Conservation (phyloP, 2,329 filamentous ascomycete genomes). For the Epichloe aotearoae region DNA sequence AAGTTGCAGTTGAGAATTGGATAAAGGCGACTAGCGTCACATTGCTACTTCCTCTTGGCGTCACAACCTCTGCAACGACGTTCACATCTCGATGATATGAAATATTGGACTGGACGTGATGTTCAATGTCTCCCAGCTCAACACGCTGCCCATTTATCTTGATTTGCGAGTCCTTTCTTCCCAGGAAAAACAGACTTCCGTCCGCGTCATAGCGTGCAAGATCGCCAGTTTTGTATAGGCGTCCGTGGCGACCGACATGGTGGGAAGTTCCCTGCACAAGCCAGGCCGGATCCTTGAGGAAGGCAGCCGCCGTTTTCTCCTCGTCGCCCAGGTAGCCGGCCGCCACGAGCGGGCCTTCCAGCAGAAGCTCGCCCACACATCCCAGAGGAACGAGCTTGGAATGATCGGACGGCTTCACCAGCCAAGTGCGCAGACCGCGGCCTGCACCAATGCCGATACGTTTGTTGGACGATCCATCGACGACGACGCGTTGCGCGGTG, state of each 20-base stretch:
- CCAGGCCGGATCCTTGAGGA: constrained; percentile 31
- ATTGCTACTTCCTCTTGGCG: background rate
- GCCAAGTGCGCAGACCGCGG: constrained; percentile 11
- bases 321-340: constrained; percentile 34
- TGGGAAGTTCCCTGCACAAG: constrained; percentile 10
- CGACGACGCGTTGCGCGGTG: background rate
- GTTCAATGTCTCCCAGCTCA: constrained; percentile 24
- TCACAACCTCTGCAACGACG: constrained; percentile 4
- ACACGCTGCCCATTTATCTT: constrained; percentile 39
- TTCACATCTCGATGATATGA: constrained; percentile 28
- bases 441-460: background rate
- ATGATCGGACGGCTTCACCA: constrained; percentile 16
- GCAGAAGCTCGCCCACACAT: constrained; percentile 19
- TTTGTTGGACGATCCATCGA: background rate
- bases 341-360: constrained; percentile 32
- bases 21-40: constrained; percentile 3
- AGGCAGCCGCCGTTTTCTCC: constrained; percentile 29
- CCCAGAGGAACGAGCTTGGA: constrained; percentile 15
- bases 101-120: constrained; percentile 1
- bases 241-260: constrained; percentile 18
- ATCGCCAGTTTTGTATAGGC: constrained; percentile 25
- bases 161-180: constrained; percentile 32
- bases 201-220: constrained; percentile 14
- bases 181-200: constrained; percentile 16
- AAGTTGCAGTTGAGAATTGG: background rate